Evolutionary conservation across 805 yeast species (phyloP), one percentile per base, ranked within the genome.

Genomic region (Metschnikowia borealis): DNA sequence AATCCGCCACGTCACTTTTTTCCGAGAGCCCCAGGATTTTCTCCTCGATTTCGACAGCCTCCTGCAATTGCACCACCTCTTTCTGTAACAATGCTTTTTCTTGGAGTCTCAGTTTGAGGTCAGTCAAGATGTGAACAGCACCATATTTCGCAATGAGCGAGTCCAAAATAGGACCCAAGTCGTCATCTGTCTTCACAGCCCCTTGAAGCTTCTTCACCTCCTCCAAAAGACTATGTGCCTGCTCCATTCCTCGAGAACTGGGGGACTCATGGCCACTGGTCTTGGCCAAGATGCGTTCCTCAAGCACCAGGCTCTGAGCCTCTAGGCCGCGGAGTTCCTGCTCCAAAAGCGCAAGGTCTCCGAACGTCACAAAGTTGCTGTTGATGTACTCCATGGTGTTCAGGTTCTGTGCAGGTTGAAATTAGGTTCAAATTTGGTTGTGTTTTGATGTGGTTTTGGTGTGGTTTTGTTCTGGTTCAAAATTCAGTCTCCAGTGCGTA

Each of bases 371-470:
- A 53, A 73, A 69, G 46, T 62, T 60, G 29, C 61, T 54, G 57
- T 75, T 71, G 42, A 75, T 59, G 57, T 64, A 67, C 40, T 63
- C 66, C 62, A 61, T 63, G 42, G n/a, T 15, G 18, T 34, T 6
- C 7, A 6, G 7, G 26, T 21, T 21, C 26, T 21, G 8, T 21
- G 8, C 8, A 21, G 26, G 26, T 21, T 21, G 2, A 7, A 21
- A 7, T 21, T 21, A 3, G 20, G 2, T 18, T 18, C 20, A 18
- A 18, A 18, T 18, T 2, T 18, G 20, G 20, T 18, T 18, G 2
- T 21, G 26, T 1, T 32, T 1, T 13, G 6, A n/a, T 14, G 13
- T 6, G 2, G 15, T 13, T 13, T 2, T 32, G 33, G 33, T 21
- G 1, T 5, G 23, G 23, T 21, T 21, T 10, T 6, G 26, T 23